A percentile compares a stretch with the other conserved stretches of the same genome.
Conservation (phyloP, 2,329 filamentous ascomycete genomes). For the Pezicula rhizophila region DNA sequence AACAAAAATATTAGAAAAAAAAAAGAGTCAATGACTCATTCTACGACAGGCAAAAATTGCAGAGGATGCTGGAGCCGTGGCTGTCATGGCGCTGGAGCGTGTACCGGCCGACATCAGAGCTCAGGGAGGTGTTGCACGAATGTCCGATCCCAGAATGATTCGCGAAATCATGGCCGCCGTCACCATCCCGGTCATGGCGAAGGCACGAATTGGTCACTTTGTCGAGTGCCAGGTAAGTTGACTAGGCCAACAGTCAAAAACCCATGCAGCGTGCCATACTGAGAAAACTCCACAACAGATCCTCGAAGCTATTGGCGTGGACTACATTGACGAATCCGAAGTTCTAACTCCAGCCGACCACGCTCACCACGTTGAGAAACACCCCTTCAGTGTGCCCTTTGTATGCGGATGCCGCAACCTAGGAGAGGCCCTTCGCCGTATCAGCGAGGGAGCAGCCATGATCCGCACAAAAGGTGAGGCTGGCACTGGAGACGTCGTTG, state of each 20-base stretch:
- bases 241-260: background rate
- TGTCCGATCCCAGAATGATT: slow-evolving; percentile 94
- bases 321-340: slow-evolving; percentile 98
- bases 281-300: slow-evolving; percentile 50
- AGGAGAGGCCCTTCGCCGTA: slow-evolving; percentile 84
- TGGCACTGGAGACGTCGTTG: slow-evolving; percentile 92
- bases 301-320: slow-evolving; percentile 87
- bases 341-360: slow-evolving; percentile 93
- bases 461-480: slow-evolving; percentile 98
- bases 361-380: slow-evolving; percentile 86
- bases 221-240: slow-evolving; percentile 77
- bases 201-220: slow-evolving; percentile 94
- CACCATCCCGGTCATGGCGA: slow-evolving; percentile 98
- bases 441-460: slow-evolving; percentile 94
- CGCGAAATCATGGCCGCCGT: slow-evolving; percentile 90
- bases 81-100: slow-evolving; percentile 97
- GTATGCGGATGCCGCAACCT: slow-evolving; percentile 95
- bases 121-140: slow-evolving; percentile 89
- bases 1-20: too few relatives aligned
- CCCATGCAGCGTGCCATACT: background rate
- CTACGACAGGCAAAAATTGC: slow-evolving; percentile 74
- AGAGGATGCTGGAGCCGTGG: slow-evolving; percentile 90
- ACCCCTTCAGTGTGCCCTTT: slow-evolving; percentile 75
- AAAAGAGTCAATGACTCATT: slow-evolving; percentile 8
- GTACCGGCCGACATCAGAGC: slow-evolving; percentile 93